These are phyloP conservation scores for Coemansia sp. DNA, from an alignment of 192 early-diverging fungal genomes.

Conservation along the genomic window DNA sequence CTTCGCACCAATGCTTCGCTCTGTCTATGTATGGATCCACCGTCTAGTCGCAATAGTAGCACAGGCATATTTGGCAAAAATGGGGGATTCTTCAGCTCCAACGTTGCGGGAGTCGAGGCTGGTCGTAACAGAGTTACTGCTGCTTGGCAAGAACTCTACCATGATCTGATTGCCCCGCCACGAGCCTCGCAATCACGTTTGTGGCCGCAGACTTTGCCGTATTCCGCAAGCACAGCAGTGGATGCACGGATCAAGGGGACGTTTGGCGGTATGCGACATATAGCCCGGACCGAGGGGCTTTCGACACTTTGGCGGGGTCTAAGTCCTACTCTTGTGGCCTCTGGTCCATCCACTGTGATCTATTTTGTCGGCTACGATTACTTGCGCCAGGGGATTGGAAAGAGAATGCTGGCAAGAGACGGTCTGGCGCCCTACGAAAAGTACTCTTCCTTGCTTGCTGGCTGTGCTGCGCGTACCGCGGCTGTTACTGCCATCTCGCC, in stretches of 20 bases:
- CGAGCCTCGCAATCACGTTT: conserved; percentile 16
- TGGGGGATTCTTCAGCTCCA: conserved; percentile 13
- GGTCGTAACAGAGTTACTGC: conserved; percentile 6
- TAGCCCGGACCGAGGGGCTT: conserved; percentile 76
- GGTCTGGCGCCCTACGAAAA: conserved; percentile 36
- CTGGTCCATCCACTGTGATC: conserved; percentile 85
- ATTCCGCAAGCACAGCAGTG: not conserved
- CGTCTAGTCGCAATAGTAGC: not conserved
- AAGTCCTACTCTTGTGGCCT: conserved; percentile 83
- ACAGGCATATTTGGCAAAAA: conserved; percentile 9
- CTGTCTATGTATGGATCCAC: conserved; percentile 21
- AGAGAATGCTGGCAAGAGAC: conserved; percentile 21
- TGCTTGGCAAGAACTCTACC: conserved; percentile 19
- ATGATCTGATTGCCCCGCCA: conserved; percentile 25
- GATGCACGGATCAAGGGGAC: conserved; percentile 39
- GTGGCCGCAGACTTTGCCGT: conserved; percentile 19
- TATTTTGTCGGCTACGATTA: conserved; percentile 97
- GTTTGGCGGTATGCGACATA: conserved; percentile 73
- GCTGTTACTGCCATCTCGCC: conserved; percentile 84
- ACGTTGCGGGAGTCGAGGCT: not conserved
- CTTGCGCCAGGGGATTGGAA: conserved; percentile 60
- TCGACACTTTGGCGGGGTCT: conserved; percentile 86
- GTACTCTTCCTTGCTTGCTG: conserved; percentile 73
- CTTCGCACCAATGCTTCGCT: conserved; percentile 23
- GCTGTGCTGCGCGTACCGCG: conserved; percentile 73